Evolutionary conservation across 257 asterid species (phyloP).

Genomic region (Verbena officinalis): DNA sequence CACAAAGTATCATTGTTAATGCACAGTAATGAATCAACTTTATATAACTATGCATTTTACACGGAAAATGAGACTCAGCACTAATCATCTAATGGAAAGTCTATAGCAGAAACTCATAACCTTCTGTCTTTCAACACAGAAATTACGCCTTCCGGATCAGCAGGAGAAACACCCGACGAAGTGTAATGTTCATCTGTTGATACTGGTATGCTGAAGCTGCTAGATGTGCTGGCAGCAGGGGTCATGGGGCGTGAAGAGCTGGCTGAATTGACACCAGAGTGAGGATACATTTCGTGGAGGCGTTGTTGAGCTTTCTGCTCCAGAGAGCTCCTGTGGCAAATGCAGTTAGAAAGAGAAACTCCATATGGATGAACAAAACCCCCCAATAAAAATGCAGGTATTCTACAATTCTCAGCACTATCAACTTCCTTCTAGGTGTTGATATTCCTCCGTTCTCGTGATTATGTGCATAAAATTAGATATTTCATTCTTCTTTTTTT

Average conservation of each 20-base stretch:
- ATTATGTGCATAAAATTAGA: too few species aligned
- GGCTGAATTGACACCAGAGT: conserved; percentile 61
- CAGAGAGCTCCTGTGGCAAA: conserved; percentile 43
- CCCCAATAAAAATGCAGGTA: background rate
- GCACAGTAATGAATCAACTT: too few species aligned
- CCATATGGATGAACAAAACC: background rate
- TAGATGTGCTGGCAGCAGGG: conserved; percentile 57
- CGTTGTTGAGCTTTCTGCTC: conserved; percentile 72
- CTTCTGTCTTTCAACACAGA: conserved; percentile 73
- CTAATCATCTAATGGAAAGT: conserved; percentile 1
- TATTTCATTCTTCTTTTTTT: too few species aligned
- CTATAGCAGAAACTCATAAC: conserved; percentile 32
- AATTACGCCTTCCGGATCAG: conserved; percentile 79
- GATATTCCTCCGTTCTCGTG: too few species aligned
- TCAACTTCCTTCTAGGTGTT: too few species aligned
- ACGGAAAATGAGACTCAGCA: background rate
- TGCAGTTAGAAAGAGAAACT: background rate
- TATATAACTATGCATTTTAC: too few species aligned
- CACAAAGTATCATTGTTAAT: too few species aligned
- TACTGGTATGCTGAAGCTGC: conserved; percentile 46
- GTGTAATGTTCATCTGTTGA: conserved; percentile 59
- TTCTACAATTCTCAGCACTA: background rate
- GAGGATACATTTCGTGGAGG: conserved; percentile 63
- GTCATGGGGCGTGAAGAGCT: conserved; percentile 74
- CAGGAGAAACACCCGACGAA: conserved; percentile 72